Evolutionary conservation across 805 yeast species (phyloP).

Genomic region (Saccharomycopsis schoenii): DNA sequence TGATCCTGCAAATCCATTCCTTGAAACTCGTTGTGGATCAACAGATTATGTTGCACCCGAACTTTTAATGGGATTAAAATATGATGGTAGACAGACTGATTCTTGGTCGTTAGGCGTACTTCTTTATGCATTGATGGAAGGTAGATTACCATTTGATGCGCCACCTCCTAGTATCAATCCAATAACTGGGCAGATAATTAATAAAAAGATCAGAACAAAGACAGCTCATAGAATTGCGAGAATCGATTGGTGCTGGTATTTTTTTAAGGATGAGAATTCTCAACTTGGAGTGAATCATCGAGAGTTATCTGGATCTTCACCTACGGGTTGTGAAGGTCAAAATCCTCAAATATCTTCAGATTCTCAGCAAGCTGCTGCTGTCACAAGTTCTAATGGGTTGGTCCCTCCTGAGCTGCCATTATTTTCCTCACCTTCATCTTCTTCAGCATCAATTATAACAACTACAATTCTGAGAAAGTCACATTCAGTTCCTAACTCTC

Average conservation of each 20-base stretch:
- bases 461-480: neutral
- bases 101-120: conserved; percentile 94
- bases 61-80: conserved; percentile 76
- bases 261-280: conserved; percentile 29
- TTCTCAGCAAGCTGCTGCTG: neutral
- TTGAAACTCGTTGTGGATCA: conserved; percentile 89
- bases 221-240: conserved; percentile 87
- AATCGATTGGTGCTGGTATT: conserved; percentile 83
- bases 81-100: conserved; percentile 87
- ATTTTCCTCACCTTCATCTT: neutral
- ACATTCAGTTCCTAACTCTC: conserved; percentile 4
- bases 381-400: neutral
- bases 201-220: conserved; percentile 38
- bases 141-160: conserved; percentile 85
- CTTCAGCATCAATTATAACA: neutral
- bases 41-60: conserved; percentile 97
- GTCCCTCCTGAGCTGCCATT: neutral
- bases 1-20: conserved; percentile 46
- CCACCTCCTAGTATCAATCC: conserved; percentile 43
- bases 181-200: conserved; percentile 25
- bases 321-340: neutral
- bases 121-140: conserved; percentile 75
- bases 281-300: conserved; percentile 1
- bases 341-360: neutral
- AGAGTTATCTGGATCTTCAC: neutral